These are phyloP conservation scores for Iris pallida DNA, from an alignment of 116 monocot genomes.

Conservation along the genomic window DNA sequence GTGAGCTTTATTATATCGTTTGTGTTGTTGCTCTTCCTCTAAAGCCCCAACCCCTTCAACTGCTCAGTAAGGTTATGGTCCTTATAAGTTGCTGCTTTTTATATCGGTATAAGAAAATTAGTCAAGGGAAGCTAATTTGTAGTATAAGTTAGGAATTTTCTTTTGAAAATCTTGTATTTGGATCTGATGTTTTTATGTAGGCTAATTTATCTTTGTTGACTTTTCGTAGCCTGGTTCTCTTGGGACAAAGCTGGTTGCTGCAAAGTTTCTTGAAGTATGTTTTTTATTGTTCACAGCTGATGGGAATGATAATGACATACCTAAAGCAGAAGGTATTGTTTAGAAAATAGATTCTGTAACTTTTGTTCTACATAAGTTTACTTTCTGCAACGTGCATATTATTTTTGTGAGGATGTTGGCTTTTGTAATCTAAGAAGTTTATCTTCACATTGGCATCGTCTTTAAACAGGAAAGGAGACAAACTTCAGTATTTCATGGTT, in stretches of 20 bases:
- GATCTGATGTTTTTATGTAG: neutral
- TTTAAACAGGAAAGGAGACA: slow-evolving; percentile 41
- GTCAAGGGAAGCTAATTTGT: too few relatives aligned
- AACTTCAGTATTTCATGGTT: slow-evolving; percentile 43
- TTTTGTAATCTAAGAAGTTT: slow-evolving; percentile 3
- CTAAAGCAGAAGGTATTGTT: slow-evolving; percentile 36
- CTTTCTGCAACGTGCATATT: neutral
- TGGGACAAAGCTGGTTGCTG: slow-evolving; percentile 49
- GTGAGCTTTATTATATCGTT: too few relatives aligned
- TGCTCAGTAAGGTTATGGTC: too few relatives aligned
- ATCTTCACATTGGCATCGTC: slow-evolving; percentile 13
- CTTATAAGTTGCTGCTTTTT: too few relatives aligned
- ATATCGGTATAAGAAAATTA: too few relatives aligned
- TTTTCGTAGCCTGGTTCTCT: slow-evolving; percentile 49
- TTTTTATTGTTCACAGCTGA: slow-evolving; percentile 54
- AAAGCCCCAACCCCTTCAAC: too few relatives aligned
- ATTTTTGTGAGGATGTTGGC: too few relatives aligned
- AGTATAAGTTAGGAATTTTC: too few relatives aligned
- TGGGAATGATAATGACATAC: slow-evolving; percentile 25
- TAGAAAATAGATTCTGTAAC: neutral
- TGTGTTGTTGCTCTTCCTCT: too few relatives aligned
- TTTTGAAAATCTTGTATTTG: neutral
- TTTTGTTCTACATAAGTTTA: neutral
- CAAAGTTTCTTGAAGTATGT: slow-evolving; percentile 80
- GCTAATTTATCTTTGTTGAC: neutral